Percentiles rank a stretch among this genome's conserved stretches.
phyloP scores from a whole-genome alignment of 2,329 filamentous ascomycete genomes.

The Helminthosporium solani region DNA sequence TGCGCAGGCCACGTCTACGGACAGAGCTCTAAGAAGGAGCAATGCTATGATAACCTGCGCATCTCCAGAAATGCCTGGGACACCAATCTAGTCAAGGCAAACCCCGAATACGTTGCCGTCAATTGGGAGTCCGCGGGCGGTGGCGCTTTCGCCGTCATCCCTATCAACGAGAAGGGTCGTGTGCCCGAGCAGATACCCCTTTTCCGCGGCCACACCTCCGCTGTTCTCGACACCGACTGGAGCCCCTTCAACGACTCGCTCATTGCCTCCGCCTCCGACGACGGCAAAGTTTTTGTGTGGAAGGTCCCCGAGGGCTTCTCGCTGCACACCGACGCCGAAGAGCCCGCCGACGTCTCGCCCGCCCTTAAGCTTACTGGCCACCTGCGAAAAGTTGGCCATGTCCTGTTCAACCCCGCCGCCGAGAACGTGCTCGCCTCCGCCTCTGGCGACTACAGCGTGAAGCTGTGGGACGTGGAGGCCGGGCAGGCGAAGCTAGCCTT shows the following conservation, averaged over 20 bases:
- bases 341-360: slow-evolving; percentile 77
- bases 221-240: slow-evolving; percentile 98
- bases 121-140: slow-evolving; percentile 98
- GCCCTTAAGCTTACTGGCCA: slow-evolving; percentile 82
- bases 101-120: slow-evolving; percentile 92
- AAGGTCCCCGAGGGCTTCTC: slow-evolving; percentile 87
- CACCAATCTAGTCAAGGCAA: slow-evolving; percentile 96
- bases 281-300: slow-evolving; percentile 97
- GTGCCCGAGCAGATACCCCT: slow-evolving; percentile 89
- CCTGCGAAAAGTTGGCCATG: slow-evolving; percentile 95
- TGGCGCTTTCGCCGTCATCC: slow-evolving; percentile 95
- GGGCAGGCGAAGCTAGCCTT: slow-evolving; percentile 73
- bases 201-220: slow-evolving; percentile 92
- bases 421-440: slow-evolving; percentile 94
- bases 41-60: slow-evolving; percentile 97
- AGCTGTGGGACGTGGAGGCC: slow-evolving; percentile 89
- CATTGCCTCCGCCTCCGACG: slow-evolving; percentile 91
- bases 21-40: slow-evolving; percentile 83
- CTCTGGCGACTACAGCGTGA: slow-evolving; percentile 91
- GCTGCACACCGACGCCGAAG: slow-evolving; percentile 78
- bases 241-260: slow-evolving; percentile 94
- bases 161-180: slow-evolving; percentile 83
- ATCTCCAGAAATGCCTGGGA: slow-evolving; percentile 99
- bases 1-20: slow-evolving; percentile 92
- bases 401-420: slow-evolving; percentile 94